phyloP scores from a whole-genome alignment of 257 asterid genomes.

The Perilla frutescens region DNA sequence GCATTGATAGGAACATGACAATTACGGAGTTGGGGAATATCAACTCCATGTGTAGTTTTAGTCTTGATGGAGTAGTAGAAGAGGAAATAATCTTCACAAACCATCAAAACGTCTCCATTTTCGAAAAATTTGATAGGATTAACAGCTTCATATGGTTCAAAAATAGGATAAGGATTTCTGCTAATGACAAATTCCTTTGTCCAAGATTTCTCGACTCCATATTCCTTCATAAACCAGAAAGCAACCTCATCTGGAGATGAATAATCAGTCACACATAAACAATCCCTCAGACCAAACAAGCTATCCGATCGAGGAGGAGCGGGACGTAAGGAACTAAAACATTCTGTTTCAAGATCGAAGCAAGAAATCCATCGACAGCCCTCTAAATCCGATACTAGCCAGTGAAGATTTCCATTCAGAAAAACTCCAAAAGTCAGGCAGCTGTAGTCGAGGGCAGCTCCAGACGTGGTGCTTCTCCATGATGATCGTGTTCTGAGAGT shows the following conservation, averaged over 20 bases:
- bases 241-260: too few relatives aligned
- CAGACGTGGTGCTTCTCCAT: not conserved
- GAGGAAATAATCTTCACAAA: slow-evolving; percentile 35
- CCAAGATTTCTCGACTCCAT: too few relatives aligned
- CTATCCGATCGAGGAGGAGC: too few relatives aligned
- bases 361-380: not conserved
- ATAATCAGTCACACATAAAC: too few relatives aligned
- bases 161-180: slow-evolving; percentile 10
- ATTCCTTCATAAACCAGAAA: too few relatives aligned
- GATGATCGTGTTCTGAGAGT: not conserved
- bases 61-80: slow-evolving; percentile 34
- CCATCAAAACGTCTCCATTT: slow-evolving; percentile 13
- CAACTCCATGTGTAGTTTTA: slow-evolving; percentile 18
- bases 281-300: too few relatives aligned
- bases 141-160: not conserved
- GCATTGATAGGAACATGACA: too few relatives aligned
- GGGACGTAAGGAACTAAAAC: not conserved
- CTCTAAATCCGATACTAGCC: not conserved
- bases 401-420: slow-evolving; percentile 5
- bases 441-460: too few relatives aligned
- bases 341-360: not conserved
- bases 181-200: slow-evolving; percentile 27
- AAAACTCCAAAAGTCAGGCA: not conserved
- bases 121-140: not conserved
- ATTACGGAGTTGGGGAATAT: too few relatives aligned